Evolutionary conservation across 805 yeast genomes (phyloP).

Genomic region (Barnettozyma sp.): DNA sequence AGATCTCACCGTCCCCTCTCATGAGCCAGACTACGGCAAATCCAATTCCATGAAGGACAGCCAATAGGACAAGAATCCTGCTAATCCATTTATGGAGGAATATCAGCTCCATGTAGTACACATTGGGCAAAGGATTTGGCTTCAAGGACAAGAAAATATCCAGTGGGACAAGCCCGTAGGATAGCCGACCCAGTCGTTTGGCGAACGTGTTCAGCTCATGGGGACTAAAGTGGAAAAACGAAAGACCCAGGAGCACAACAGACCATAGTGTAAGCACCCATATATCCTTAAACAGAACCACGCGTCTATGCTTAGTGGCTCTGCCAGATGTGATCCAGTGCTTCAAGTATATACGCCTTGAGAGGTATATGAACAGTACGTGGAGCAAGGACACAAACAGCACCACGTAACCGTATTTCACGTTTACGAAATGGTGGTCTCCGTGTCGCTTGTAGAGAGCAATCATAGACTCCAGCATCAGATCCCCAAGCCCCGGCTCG

Average conservation of each 20-base stretch:
- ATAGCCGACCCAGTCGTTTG: constrained; percentile 57
- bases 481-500: too few relatives aligned
- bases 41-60: constrained; percentile 45
- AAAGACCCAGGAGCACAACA: constrained; percentile 26
- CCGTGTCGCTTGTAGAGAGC: constrained; percentile 38
- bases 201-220: constrained; percentile 31
- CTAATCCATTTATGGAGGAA: constrained; percentile 69
- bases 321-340: constrained; percentile 35
- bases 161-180: constrained; percentile 52
- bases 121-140: constrained; percentile 44
- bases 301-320: constrained; percentile 29
- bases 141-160: constrained; percentile 48
- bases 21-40: constrained; percentile 43
- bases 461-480: constrained; percentile 3
- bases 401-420: constrained; percentile 53
- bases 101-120: constrained; percentile 46
- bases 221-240: constrained; percentile 30
- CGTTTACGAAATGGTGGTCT: constrained; percentile 46
- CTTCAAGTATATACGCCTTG: constrained; percentile 28
- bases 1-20: constrained; percentile 30
- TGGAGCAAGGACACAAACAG: constrained; percentile 38
- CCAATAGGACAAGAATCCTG: constrained; percentile 42
- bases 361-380: constrained; percentile 28
- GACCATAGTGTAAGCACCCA: constrained; percentile 32
- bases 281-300: constrained; percentile 31